Conservation (phyloP, 2,329 filamentous ascomycete genomes). For the Pyricularia pennisetigena region DNA sequence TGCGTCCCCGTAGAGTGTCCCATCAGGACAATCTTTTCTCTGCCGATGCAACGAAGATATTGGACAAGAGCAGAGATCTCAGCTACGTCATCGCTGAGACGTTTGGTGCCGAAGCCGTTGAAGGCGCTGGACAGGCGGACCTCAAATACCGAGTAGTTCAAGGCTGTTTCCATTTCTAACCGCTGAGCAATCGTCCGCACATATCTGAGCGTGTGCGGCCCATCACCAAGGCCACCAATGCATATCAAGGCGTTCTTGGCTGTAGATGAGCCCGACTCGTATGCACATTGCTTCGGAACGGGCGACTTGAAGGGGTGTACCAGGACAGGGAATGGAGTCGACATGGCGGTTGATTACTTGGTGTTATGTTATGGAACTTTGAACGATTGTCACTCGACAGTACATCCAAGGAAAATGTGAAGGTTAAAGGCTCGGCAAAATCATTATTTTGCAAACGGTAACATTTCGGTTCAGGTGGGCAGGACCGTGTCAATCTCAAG, state of each 20-base stretch:
- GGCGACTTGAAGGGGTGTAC: slow-evolving; percentile 17
- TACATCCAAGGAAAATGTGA: background rate
- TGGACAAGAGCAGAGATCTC: slow-evolving; percentile 43
- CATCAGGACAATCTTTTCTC: slow-evolving; percentile 41
- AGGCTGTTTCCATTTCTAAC: slow-evolving; percentile 24
- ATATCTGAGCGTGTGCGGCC: slow-evolving; percentile 55
- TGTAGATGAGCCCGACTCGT: slow-evolving; percentile 11
- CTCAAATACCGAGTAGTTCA: slow-evolving; percentile 46
- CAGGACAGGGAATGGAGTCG: slow-evolving; percentile 12
- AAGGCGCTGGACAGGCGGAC: slow-evolving; percentile 46
- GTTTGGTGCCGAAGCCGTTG: slow-evolving; percentile 38
- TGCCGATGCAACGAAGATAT: slow-evolving; percentile 41
- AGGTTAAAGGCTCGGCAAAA: background rate
- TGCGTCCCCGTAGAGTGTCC: slow-evolving; percentile 52
- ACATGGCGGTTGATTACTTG: background rate
- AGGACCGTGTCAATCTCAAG: background rate
- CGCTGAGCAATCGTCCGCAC: slow-evolving; percentile 33
- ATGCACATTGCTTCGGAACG: slow-evolving; percentile 13
- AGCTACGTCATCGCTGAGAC: slow-evolving; percentile 40
- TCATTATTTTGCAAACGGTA: background rate
- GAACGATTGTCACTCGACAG: background rate
- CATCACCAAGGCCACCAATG: slow-evolving; percentile 62
- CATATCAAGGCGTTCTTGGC: slow-evolving; percentile 52
- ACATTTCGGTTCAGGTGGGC: too few relatives aligned
- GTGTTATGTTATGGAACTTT: background rate